Evolutionary conservation across 345 rosid genomes (phyloP).

Genomic region (Carallia pectinifolia): DNA sequence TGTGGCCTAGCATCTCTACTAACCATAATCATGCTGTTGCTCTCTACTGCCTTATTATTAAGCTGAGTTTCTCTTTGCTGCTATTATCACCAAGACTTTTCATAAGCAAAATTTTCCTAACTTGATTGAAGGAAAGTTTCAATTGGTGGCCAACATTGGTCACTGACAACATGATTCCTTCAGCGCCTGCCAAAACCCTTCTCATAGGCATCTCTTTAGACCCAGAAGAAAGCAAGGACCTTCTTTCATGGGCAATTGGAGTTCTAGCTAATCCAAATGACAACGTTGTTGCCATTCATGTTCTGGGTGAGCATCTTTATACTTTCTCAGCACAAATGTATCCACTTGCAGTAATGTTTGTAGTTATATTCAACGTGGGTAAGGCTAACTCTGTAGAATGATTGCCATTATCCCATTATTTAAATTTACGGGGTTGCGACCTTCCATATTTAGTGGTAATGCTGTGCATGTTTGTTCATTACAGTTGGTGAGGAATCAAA

Average conservation of each 20-base stretch:
- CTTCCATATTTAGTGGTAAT: neutral
- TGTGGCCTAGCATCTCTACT: conserved; percentile 38
- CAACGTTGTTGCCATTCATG: conserved; percentile 66
- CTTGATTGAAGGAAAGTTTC: no score
- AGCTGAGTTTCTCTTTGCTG: conserved; percentile 14
- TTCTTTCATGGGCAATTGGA: conserved; percentile 80
- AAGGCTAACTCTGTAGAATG: no score
- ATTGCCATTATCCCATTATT: no score
- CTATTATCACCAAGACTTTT: neutral
- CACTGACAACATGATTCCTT: conserved; percentile 41
- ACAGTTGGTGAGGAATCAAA: conserved; percentile 53
- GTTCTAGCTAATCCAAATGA: conserved; percentile 72
- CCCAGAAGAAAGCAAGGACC: conserved; percentile 51
- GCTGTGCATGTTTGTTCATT: neutral
- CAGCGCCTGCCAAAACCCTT: conserved; percentile 47
- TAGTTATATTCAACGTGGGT: no score
- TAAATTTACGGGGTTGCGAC: no score
- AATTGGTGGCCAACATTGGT: neutral
- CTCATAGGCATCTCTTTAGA: conserved; percentile 72
- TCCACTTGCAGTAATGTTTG: no score
- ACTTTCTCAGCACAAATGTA: no score
- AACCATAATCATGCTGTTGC: conserved; percentile 46
- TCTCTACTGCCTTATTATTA: neutral
- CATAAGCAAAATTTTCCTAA: no score
- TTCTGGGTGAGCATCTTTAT: conserved; percentile 51